These are phyloP conservation scores for Wickerhamomyces alni DNA, from an alignment of 805 yeast species.

Conservation along the genomic window DNA sequence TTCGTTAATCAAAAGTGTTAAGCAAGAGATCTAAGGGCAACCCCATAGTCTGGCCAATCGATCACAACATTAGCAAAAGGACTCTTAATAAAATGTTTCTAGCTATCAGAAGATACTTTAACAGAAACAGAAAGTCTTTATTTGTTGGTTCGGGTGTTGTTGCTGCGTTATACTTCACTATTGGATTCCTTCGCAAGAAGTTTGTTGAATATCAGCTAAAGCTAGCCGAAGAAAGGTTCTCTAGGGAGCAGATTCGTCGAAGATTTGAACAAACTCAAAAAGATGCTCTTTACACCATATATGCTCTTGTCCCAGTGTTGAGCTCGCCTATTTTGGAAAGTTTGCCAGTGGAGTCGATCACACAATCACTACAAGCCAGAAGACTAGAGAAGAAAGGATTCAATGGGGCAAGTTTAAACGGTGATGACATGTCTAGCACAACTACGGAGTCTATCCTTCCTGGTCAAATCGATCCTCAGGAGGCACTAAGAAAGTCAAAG, in stretches of 20 bases:
- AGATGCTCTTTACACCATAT: slow-evolving; percentile 79
- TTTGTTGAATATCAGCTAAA: slow-evolving; percentile 44
- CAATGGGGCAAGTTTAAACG: slow-evolving; percentile 5
- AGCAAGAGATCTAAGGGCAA: too few species aligned
- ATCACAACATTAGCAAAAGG: too few species aligned
- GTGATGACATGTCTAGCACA: slow-evolving; percentile 38
- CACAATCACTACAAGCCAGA: slow-evolving; percentile 61
- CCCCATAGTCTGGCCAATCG: too few species aligned
- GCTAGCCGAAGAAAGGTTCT: slow-evolving; percentile 49
- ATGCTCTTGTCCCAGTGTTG: slow-evolving; percentile 76
- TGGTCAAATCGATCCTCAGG: slow-evolving; percentile 1
- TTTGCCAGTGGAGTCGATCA: slow-evolving; percentile 67
- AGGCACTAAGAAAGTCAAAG: slow-evolving; percentile 34
- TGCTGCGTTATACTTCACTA: slow-evolving; percentile 38
- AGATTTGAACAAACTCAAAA: slow-evolving; percentile 88
- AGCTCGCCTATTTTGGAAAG: slow-evolving; percentile 54
- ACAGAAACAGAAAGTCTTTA: slow-evolving; percentile 31
- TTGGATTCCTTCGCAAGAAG: slow-evolving; percentile 38
- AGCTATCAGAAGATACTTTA: slow-evolving; percentile 25
- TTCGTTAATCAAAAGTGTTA: too few species aligned
- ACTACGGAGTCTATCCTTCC: slow-evolving; percentile 29
- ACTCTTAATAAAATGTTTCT: slow-evolving; percentile 15
- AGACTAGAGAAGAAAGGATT: slow-evolving; percentile 29
- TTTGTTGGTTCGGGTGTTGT: slow-evolving; percentile 37
- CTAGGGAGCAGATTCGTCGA: slow-evolving; percentile 66